Percentiles rank a stretch among this genome's conserved stretches.
Conservation (phyloP, 441 rosid genomes). For the Populus hybrid region DNA sequence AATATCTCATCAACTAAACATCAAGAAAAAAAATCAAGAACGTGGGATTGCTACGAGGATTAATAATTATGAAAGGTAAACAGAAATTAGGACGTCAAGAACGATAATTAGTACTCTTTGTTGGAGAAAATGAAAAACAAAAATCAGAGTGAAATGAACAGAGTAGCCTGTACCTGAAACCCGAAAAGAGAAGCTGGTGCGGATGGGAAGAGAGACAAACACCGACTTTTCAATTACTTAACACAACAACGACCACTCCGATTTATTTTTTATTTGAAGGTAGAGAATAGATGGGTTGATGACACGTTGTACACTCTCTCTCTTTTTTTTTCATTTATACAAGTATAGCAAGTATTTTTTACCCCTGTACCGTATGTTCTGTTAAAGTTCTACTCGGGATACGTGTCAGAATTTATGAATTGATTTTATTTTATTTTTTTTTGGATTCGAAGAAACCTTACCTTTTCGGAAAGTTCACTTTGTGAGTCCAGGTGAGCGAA, state of each 20-base stretch:
- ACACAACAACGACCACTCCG: neutral
- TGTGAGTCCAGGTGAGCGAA: no score
- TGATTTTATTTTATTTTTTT: no score
- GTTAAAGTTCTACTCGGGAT: neutral
- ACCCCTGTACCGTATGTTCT: neutral
- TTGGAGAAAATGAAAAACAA: neutral
- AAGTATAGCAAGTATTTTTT: no score
- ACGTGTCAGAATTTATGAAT: no score
- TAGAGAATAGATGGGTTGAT: neutral
- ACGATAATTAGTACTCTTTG: neutral
- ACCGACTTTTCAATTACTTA: neutral
- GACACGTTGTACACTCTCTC: neutral
- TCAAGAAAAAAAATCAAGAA: neutral
- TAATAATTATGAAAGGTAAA: neutral
- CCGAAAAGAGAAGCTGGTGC: neutral
- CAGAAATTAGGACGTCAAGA: neutral
- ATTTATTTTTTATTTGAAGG: neutral
- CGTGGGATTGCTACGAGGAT: neutral
- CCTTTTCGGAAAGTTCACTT: no score
- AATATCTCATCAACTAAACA: neutral
- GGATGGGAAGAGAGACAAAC: neutral
- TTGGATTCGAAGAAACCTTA: no score
- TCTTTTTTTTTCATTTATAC: no score
- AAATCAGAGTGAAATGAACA: neutral
- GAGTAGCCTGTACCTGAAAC: neutral